Evolutionary conservation across 371 early-diverging fungal genomes (phyloP), one percentile per base, ranked within the genome.

Genomic region (Mucor plumbeus): DNA sequence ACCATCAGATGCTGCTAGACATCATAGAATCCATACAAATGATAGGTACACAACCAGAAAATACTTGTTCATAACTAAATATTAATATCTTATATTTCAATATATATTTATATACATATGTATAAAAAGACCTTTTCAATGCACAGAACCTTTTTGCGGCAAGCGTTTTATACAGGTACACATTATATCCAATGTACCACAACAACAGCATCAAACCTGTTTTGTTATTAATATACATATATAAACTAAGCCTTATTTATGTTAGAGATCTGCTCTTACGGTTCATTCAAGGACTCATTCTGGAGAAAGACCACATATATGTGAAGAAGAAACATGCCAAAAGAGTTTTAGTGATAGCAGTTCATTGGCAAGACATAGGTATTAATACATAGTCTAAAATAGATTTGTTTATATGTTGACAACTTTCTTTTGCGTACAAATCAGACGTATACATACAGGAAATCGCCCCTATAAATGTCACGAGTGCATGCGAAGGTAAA

Each of bases 241-340:
- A 26, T 26, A 26, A 26, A 26, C 26, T 63, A 61, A 41, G 47
- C 57, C 31, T 44, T 61, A 36, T 26, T 47, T 35, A 50, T 54
- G 67, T 61, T 67, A 78, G 85, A 82, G 90, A 31, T 92, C 93
- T 5, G 93, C 93, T 31, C 79, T 92, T 60, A 91, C 88, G 3
- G 92, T 92, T 36, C 93, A 92, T 71, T 72, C 81, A 58, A 85
- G 93, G 61, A 92, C 93, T 1, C 93, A 92, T 75, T 86, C 93
- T 3, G 93, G 93, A 19, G 93, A 92, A 71, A 78, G 88, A 59
- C 93, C 93, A 19, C 93, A 92, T 74, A 70, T 80, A 39, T 92
- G 93, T 66, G 87, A 89, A 70, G 79, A 83, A 15, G 80, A 79
- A 17, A 80, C 79, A n/a, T 89, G 89, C 70, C 76, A 81, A 35